Evolutionary conservation across 2,329 filamentous ascomycete species (phyloP), one percentile per base, ranked within the genome.

Genomic region (Colletotrichum cordylinicola): DNA sequence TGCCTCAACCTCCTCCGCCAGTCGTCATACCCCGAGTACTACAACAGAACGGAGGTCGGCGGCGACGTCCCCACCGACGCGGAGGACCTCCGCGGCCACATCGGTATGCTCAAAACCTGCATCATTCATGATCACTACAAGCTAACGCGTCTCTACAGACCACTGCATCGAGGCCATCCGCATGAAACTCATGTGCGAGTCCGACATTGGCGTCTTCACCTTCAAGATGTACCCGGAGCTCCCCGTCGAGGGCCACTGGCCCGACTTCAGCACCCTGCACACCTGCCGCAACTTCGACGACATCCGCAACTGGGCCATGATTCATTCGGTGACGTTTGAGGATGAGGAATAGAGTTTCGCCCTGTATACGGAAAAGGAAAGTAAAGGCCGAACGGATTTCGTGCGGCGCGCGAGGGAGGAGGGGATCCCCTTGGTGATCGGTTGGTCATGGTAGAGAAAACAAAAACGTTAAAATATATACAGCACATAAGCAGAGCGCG

Each of bases 161-260:
- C 88, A 90, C 79, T 91, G 89, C 82, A 86, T 90, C 75, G 89
- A 91, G 78, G 86, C 90, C 6, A 80, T 91, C 52, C 82, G 90
- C 8, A 84, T 88, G 77, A 89, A 88, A 60, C 83, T 90, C 61
- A 89, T 91, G 86, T 91, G 89, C 79, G 88, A 91, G 78, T 85
- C 86, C 60, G 90, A 91, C 73, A 83, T 90, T 77, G 88, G 89
- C 12, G 85, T 91, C 31, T 90, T 90, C 77, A 88, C 89, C 2
- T 90, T 91, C 81, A 86, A 88, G 74, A 82, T 83, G 76, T 88
- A 85, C 69, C 87, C 88, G 0, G 87, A 88, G 66, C 81, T 85
- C 70, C 85, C 83, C 67, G 86, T 82, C 37, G 84, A 86, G 74
- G 86, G 88, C 60, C 87, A 89, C 75, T 91, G 89, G 89, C 89